phyloP scores from a whole-genome alignment of 371 early-diverging fungal genomes.

The Syncephalastrum monosporum region DNA sequence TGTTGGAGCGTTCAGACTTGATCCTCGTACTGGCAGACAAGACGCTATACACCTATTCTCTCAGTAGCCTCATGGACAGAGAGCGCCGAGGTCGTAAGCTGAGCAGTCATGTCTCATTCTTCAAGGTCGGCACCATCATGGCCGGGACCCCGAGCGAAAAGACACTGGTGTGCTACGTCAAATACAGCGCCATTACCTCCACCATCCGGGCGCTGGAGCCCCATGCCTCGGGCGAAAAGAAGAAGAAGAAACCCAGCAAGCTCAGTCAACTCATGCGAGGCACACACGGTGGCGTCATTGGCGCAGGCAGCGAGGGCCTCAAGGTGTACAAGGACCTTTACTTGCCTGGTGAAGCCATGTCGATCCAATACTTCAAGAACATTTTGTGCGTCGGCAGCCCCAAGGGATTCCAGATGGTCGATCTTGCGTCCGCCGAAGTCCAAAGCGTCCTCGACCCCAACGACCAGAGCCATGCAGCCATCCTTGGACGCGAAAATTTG shows the following conservation, averaged over 20 bases:
- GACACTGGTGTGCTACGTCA: constrained; percentile 69
- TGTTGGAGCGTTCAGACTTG: constrained; percentile 67
- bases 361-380: constrained; percentile 78
- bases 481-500: constrained; percentile 24
- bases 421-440: constrained; percentile 71
- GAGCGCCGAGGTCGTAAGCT: constrained; percentile 57
- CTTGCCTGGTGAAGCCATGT: constrained; percentile 81
- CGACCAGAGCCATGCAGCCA: constrained; percentile 20
- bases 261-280: constrained; percentile 44
- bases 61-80: constrained; percentile 56
- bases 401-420: constrained; percentile 91
- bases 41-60: constrained; percentile 66
- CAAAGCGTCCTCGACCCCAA: constrained; percentile 35
- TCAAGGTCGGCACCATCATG: constrained; percentile 79
- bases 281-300: constrained; percentile 27
- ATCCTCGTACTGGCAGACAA: constrained; percentile 80
- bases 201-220: constrained; percentile 77
- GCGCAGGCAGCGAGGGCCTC: constrained; percentile 54
- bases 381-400: constrained; percentile 88
- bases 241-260: constrained; percentile 45
- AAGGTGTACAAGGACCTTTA: constrained; percentile 78
- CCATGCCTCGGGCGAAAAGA: constrained; percentile 47
- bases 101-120: constrained; percentile 75
- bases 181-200: constrained; percentile 59
- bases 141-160: constrained; percentile 36